Evolutionary conservation across 2,329 filamentous ascomycete species (phyloP).

Genomic region (Pseudodiploospora longispora): DNA sequence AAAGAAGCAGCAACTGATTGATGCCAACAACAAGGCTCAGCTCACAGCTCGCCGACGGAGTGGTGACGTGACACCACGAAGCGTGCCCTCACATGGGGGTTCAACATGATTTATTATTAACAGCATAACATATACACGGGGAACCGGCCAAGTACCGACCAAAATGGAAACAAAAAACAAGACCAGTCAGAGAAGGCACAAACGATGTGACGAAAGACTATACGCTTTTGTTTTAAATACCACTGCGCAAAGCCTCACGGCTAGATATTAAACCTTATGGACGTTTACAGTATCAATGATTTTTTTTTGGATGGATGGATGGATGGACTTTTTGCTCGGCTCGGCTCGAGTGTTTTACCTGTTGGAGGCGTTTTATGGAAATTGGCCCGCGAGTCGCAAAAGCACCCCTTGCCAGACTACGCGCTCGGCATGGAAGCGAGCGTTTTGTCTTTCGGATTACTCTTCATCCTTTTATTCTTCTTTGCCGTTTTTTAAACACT

Average conservation of each 20-base stretch:
- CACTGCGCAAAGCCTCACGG: constrained; percentile 8
- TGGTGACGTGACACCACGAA: constrained; percentile 48
- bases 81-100: constrained; percentile 37
- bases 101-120: constrained; percentile 21
- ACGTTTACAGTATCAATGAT: neutral
- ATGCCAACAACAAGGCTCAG: constrained; percentile 42
- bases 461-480: constrained; percentile 6
- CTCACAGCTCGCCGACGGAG: constrained; percentile 41
- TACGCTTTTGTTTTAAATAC: constrained; percentile 1
- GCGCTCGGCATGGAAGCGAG: constrained; percentile 16
- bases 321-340: neutral
- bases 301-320: neutral
- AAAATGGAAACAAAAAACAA: constrained; percentile 1
- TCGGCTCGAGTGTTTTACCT: neutral
- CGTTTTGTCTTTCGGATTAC: constrained; percentile 19
- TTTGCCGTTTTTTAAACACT: neutral
- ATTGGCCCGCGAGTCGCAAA: neutral
- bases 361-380: constrained; percentile 3
- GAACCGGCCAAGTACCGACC: neutral
- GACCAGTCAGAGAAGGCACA: neutral
- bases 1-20: constrained; percentile 55
- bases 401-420: constrained; percentile 3
- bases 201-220: constrained; percentile 4
- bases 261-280: constrained; percentile 5
- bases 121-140: neutral